Evolutionary conservation across 371 early-diverging fungal species (phyloP).

Genomic region (Mucor circinelloides): DNA sequence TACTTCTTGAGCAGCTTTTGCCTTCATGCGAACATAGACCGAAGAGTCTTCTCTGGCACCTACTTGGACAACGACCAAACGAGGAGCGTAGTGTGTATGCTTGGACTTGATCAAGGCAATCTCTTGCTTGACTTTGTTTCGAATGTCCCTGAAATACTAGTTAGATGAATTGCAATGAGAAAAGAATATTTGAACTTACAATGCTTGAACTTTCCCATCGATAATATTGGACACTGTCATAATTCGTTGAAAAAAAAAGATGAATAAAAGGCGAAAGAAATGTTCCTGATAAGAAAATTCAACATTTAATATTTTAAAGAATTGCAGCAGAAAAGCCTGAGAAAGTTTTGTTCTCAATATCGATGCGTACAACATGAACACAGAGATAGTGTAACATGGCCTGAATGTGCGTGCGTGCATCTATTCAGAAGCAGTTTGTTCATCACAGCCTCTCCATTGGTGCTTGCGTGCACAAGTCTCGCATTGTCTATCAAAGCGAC

Average conservation of each 20-base stretch:
- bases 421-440: too few relatives aligned
- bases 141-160: slow-evolving; percentile 28
- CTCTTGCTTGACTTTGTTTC: slow-evolving; percentile 57
- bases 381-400: neutral
- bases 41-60: slow-evolving; percentile 90
- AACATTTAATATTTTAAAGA: neutral
- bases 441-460: too few relatives aligned
- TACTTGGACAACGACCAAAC: slow-evolving; percentile 88
- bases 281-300: neutral
- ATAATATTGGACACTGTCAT: neutral
- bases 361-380: neutral
- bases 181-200: neutral
- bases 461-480: too few relatives aligned
- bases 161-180: neutral
- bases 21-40: slow-evolving; percentile 87
- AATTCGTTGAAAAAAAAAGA: neutral
- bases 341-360: neutral
- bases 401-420: neutral
- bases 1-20: slow-evolving; percentile 81
- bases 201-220: neutral
- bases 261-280: neutral
- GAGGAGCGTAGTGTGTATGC: slow-evolving; percentile 71
- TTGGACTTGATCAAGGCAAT: slow-evolving; percentile 57
- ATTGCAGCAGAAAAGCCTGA: neutral
- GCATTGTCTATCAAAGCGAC: too few relatives aligned